These are phyloP conservation scores for Aureobasidium mangrovei DNA, from an alignment of 2,329 filamentous ascomycete genomes.

Conservation along the genomic window DNA sequence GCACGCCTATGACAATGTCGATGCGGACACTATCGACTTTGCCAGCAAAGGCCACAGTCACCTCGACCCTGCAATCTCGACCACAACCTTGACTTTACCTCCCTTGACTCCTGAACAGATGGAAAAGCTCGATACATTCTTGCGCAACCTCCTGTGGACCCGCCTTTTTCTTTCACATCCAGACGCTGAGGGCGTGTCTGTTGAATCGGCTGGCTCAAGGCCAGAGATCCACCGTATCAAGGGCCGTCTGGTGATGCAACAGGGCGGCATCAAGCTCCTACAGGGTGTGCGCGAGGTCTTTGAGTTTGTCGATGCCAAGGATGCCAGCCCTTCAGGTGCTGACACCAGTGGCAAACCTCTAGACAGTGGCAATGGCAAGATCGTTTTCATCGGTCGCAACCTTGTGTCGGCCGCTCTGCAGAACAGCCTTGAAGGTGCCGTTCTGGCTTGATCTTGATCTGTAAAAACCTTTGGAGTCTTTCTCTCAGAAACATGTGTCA, in stretches of 20 bases:
- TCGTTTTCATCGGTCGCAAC: slow-evolving; percentile 29
- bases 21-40: slow-evolving; percentile 55
- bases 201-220: slow-evolving; percentile 17
- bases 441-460: background rate
- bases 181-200: background rate
- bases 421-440: slow-evolving; percentile 20
- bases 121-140: slow-evolving; percentile 64
- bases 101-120: slow-evolving; percentile 51
- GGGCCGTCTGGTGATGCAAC: slow-evolving; percentile 58
- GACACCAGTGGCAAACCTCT: slow-evolving; percentile 2
- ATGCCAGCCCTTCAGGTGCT: background rate
- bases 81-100: slow-evolving; percentile 62
- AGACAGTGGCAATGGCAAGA: slow-evolving; percentile 20
- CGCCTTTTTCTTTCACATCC: slow-evolving; percentile 42
- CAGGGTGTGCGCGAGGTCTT: slow-evolving; percentile 93
- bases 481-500: too few relatives aligned
- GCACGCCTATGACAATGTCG: slow-evolving; percentile 82
- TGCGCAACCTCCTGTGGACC: slow-evolving; percentile 80
- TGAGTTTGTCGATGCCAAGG: slow-evolving; percentile 62
- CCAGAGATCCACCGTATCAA: slow-evolving; percentile 88
- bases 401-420: slow-evolving; percentile 23
- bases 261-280: slow-evolving; percentile 64
- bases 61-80: slow-evolving; percentile 65
- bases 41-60: slow-evolving; percentile 76
- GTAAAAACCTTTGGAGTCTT: too few relatives aligned